Base-by-base conservation (phyloP, 108 stramenopile genomes). In the Phaeodactylum tricornutum region DNA sequence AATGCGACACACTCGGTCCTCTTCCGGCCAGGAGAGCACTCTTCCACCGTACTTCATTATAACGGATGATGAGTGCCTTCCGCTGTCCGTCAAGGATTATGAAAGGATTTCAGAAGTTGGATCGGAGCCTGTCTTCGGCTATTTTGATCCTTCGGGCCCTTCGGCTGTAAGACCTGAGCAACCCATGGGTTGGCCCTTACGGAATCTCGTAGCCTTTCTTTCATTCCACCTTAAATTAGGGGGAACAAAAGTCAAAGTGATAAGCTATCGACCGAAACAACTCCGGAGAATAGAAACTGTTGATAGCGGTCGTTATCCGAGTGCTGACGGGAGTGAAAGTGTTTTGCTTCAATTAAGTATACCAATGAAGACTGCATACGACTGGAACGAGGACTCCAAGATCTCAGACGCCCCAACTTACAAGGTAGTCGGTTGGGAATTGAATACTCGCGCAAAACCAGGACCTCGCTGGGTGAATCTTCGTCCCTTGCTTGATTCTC, bases 401-500 rank as follows among this genome's bases (percentile, higher is more conserved):
- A 20, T 17, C 4, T 16, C 28, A 26, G 5, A 15, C 20, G 2
- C 1, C 16, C 29, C 30, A 14, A 32, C 47, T 25, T 74, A 76
- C 57, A 74, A 66, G 36, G 76, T 67, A n/a, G 68, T 74, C 17
- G 88, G 88, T 7, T 91, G 82, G 82, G 88, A 91, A 40, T 53
- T 81, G 15, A 91, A 91, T 66, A 54, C 64, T 8, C 79, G 80
- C 1, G 51, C 56, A 46, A 82, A 81, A 57, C 76, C 88, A 15
- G 81, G 84, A 7, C 88, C 88, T 20, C 65, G 84, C 14, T 83
- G 76, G 50, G 72, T 90, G 19, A 72, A 86, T 42, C 61, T 91
- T 1, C 74, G 68, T 31, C 88, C 88, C 2, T 58, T 86, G n/a
- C 54, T 91, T 14, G 77, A 80, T 40, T 49, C 75, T 0, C 53